Evolutionary conservation across 2,329 filamentous ascomycete species (phyloP).

Genomic region (Paecilomyces dactylethromorphus): DNA sequence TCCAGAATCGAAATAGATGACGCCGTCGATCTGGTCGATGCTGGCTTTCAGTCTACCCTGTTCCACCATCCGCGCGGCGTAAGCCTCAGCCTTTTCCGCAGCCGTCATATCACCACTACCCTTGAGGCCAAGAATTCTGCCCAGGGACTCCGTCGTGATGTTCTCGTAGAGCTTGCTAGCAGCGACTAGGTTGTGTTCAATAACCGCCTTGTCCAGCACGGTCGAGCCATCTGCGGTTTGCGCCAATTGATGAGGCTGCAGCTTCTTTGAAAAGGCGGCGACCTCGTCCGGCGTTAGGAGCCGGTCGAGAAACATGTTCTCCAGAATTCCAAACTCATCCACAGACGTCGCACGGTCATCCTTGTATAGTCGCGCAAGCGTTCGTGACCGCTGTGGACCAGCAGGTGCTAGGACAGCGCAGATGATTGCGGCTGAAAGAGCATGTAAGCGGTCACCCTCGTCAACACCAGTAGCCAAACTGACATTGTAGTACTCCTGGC

Average conservation of each 20-base stretch:
- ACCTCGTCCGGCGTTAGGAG: conserved; percentile 78
- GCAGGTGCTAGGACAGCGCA: conserved; percentile 90
- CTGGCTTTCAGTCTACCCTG: conserved; percentile 79
- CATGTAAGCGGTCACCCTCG: conserved; percentile 78
- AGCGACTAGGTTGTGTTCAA: conserved; percentile 91
- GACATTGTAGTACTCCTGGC: conserved; percentile 80
- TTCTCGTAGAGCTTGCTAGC: conserved; percentile 75
- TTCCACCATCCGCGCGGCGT: conserved; percentile 92
- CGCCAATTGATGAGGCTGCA: conserved; percentile 84
- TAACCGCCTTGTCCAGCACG: conserved; percentile 84
- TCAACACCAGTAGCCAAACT: conserved; percentile 72
- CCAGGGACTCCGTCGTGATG: conserved; percentile 69
- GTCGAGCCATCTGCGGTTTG: conserved; percentile 85
- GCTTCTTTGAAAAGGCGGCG: conserved; percentile 70
- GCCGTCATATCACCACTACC: conserved; percentile 34
- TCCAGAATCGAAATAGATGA: conserved; percentile 76
- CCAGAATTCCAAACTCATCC: conserved; percentile 78
- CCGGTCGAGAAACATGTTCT: conserved; percentile 95
- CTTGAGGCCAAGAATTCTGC: conserved; percentile 68
- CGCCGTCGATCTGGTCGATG: conserved; percentile 87
- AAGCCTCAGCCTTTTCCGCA: conserved; percentile 77
- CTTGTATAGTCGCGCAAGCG: conserved; percentile 81
- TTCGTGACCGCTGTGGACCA: conserved; percentile 73
- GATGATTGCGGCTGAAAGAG: conserved; percentile 78
- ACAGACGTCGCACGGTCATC: conserved; percentile 75